Percentiles rank a stretch among this genome's conserved stretches.
Evolutionary conservation across 352 stramenopile species (phyloP).

Genomic region (Phytophthora agathidicida): DNA sequence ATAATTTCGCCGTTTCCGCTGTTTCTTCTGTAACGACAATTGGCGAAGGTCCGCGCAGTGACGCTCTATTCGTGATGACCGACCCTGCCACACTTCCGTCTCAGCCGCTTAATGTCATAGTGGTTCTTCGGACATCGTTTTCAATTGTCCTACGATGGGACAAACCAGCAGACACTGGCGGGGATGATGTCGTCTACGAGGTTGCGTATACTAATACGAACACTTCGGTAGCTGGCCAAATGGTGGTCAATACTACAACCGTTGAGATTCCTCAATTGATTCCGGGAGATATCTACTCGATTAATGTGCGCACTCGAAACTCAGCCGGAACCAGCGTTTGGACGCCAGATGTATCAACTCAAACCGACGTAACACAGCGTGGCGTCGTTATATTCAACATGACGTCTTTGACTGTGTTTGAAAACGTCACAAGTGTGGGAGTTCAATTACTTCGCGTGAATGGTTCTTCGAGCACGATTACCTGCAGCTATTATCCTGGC

Average conservation of each 20-base stretch:
- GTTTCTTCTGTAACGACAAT: conserved; percentile 32
- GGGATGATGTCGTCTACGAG: conserved; percentile 42
- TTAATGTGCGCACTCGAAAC: conserved; percentile 46
- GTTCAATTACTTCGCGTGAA: conserved; percentile 53
- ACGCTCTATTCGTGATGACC: conserved; percentile 28
- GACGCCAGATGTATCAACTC: conserved; percentile 23
- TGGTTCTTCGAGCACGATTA: conserved; percentile 50
- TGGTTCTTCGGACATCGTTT: conserved; percentile 28
- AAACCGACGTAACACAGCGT: conserved; percentile 56
- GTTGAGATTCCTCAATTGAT: conserved; percentile 33
- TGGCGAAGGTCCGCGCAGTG: conserved; percentile 44
- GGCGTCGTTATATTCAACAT: conserved; percentile 39
- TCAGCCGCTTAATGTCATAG: conserved; percentile 33
- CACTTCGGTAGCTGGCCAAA: background rate
- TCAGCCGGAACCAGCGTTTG: conserved; percentile 44
- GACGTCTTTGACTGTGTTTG: conserved; percentile 32
- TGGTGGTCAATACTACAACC: background rate
- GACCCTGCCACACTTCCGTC: conserved; percentile 43
- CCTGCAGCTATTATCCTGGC: conserved; percentile 36
- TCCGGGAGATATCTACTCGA: conserved; percentile 41
- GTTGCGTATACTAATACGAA: conserved; percentile 29
- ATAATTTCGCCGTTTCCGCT: conserved; percentile 41
- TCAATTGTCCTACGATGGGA: conserved; percentile 50
- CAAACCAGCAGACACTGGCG: conserved; percentile 45
- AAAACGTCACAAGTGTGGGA: conserved; percentile 42